Evolutionary conservation across 768 basidiomycete genomes (phyloP), one percentile per base, ranked within the genome.

Genomic region (Cubamyces sp.): DNA sequence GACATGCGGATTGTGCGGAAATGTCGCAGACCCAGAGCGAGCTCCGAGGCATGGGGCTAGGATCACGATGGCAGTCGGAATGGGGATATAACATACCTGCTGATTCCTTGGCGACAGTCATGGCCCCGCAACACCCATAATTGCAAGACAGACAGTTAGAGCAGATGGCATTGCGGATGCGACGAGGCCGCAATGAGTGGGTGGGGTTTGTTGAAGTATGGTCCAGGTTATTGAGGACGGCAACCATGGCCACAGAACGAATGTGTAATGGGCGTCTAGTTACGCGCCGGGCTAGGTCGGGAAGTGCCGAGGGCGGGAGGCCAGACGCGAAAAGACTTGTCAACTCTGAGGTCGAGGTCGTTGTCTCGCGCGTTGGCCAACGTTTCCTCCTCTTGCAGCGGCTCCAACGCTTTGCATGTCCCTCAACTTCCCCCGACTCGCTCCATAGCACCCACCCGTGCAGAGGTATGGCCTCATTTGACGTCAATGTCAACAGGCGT

Each of bases 391-490:
- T 57, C 59, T 23, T 40, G 48, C 47, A 26, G 41, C 57, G 23
- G 52, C 54, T n/a, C 42, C 58, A 26, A 49, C 58, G 58, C 50
- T 60, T 60, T 64, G 58, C 58, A 64, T 64, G 63, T 64, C 63
- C 63, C 54, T 53, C 34, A 28, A 40, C 54, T 56, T 43, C 46
- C 57, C 57, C 23, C 49, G 54, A 46, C 54, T 52, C 58, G 57
- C 58, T 30, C 52, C 64, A 54, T 68, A 68, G 60, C 60, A 61
- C 62, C 54, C 53, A 41, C 49, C 58, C 54, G 61, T 65, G 64
- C 64, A 43, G 19, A 68, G 66, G 66, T 68, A 54, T 46, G 63
- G 26, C 26, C 19, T 34, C 30, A 11, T 34, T 18, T 12, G 18
- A 28, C 41, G n/a, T 37, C 12, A 37, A 9, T 37, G 14, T 16